Evolutionary conservation across 2,329 filamentous ascomycete genomes (phyloP).

Genomic region (Paraphaeosphaeria minitans): DNA sequence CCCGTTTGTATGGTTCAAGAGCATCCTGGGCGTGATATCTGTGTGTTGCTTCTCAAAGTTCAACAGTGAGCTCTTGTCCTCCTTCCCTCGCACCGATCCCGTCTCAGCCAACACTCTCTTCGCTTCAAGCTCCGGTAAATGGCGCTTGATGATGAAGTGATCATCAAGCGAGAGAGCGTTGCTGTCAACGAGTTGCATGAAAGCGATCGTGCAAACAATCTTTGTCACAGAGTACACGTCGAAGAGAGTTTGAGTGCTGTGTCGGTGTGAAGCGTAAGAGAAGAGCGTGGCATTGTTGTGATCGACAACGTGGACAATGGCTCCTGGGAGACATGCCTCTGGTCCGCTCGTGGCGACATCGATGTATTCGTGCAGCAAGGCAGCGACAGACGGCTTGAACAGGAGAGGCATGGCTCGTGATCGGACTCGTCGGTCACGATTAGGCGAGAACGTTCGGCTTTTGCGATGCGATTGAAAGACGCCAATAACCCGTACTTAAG

Average conservation of each 20-base stretch:
- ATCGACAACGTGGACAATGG: slow-evolving; percentile 25
- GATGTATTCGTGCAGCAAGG: too few relatives aligned
- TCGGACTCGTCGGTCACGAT: too few relatives aligned
- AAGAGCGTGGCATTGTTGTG: slow-evolving; percentile 23
- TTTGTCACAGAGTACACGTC: slow-evolving; percentile 29
- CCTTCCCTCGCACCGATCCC: slow-evolving; percentile 8
- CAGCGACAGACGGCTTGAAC: too few relatives aligned
- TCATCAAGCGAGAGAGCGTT: slow-evolving; percentile 25
- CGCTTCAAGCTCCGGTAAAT: too few relatives aligned
- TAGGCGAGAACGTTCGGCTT: too few relatives aligned
- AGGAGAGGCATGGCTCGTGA: too few relatives aligned
- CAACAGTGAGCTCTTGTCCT: too few relatives aligned
- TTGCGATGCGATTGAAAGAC: too few relatives aligned
- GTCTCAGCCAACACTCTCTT: too few relatives aligned
- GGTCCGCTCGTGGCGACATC: too few relatives aligned
- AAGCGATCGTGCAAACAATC: slow-evolving; percentile 28
- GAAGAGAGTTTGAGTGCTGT: slow-evolving; percentile 15
- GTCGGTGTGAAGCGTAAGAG: slow-evolving; percentile 21
- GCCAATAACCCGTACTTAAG: too few relatives aligned
- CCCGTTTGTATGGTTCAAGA: slow-evolving; percentile 37
- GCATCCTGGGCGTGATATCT: slow-evolving; percentile 27
- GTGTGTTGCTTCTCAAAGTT: slow-evolving; percentile 19
- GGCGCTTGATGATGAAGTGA: too few relatives aligned
- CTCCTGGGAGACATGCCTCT: background rate
- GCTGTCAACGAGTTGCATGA: slow-evolving; percentile 31